These are phyloP conservation scores for Pseudomonodictys pantanalensis DNA, from an alignment of 495 filamentous ascomycete species.

Conservation along the genomic window DNA sequence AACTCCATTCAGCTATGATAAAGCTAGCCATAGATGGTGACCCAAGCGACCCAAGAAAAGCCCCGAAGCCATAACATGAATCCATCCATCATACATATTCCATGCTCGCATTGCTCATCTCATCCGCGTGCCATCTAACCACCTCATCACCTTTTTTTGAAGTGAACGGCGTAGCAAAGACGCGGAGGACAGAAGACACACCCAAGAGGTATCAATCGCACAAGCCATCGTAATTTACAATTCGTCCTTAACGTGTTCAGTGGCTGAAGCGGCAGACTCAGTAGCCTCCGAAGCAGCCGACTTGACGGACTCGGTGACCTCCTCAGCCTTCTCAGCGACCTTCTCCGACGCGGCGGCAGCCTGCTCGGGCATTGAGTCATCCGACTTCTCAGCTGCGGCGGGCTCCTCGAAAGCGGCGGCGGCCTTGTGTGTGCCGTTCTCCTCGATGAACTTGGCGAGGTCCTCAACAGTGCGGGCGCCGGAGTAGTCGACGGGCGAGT, in stretches of 20 bases:
- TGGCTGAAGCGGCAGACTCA: conserved; percentile 23
- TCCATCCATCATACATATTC: no score
- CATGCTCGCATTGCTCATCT: no score
- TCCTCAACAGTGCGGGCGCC: conserved; percentile 92
- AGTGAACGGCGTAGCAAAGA: no score
- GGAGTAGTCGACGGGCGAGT: conserved; percentile 76
- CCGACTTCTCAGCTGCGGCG: conserved; percentile 45
- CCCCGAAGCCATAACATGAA: no score
- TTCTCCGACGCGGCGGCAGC: conserved; percentile 50
- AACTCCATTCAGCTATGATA: no score
- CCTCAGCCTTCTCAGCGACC: conserved; percentile 42
- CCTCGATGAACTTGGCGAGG: conserved; percentile 86
- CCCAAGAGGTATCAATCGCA: no score
- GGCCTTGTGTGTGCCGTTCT: conserved; percentile 86
- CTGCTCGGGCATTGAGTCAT: conserved; percentile 42
- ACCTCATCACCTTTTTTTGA: no score
- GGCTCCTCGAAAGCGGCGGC: conserved; percentile 59
- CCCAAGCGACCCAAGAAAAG: no score
- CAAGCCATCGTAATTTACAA: neutral
- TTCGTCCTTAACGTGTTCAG: neutral
- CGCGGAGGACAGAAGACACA: no score
- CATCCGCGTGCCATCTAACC: no score
- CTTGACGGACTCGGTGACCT: conserved; percentile 44
- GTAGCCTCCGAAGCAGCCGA: conserved; percentile 24
- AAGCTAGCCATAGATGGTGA: no score